A percentile compares a stretch with the other conserved stretches of the same genome.
Evolutionary conservation across 352 stramenopile genomes (phyloP).

Genomic region (Globisporangium nunn): DNA sequence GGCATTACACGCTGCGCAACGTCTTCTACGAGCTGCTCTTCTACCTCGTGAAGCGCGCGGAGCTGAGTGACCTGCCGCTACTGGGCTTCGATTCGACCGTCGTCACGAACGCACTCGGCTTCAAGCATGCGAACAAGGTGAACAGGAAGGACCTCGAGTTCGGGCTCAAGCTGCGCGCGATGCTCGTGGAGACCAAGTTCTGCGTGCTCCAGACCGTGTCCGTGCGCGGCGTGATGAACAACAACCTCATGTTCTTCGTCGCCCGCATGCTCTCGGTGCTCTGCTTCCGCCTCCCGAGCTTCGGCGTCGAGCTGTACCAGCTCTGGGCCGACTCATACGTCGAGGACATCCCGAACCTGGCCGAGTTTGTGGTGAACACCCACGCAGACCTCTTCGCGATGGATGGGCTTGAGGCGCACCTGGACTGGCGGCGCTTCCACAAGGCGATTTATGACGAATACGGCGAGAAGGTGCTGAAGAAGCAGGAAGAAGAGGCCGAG

Average conservation of each 20-base stretch:
- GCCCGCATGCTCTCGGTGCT: conserved; percentile 83
- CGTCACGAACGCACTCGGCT: conserved; percentile 43
- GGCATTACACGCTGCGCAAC: conserved; percentile 85
- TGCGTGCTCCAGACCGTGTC: conserved; percentile 85
- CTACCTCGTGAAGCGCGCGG: conserved; percentile 83
- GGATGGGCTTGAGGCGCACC: conserved; percentile 80
- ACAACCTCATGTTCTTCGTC: conserved; percentile 90
- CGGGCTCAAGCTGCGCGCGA: conserved; percentile 75
- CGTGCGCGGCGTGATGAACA: conserved; percentile 87
- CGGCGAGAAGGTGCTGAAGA: conserved; percentile 78
- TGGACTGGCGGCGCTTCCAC: conserved; percentile 87
- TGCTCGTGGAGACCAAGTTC: conserved; percentile 87
- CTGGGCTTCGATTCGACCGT: conserved; percentile 80
- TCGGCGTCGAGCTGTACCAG: conserved; percentile 84
- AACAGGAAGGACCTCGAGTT: conserved; percentile 81
- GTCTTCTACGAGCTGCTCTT: conserved; percentile 88
- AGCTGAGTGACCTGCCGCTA: conserved; percentile 77
- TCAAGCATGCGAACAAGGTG: conserved; percentile 71
- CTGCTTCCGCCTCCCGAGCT: conserved; percentile 81
- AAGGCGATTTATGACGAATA: conserved; percentile 85
- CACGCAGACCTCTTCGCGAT: conserved; percentile 84
- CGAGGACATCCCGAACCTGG: conserved; percentile 66
- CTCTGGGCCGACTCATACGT: conserved; percentile 84
- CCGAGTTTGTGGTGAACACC: conserved; percentile 78
- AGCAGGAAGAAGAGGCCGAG: conserved; percentile 84